These are phyloP conservation scores for Rhipidocladum racemiflorum DNA, from an alignment of 176 grass and related monocot genomes.

Conservation along the genomic window DNA sequence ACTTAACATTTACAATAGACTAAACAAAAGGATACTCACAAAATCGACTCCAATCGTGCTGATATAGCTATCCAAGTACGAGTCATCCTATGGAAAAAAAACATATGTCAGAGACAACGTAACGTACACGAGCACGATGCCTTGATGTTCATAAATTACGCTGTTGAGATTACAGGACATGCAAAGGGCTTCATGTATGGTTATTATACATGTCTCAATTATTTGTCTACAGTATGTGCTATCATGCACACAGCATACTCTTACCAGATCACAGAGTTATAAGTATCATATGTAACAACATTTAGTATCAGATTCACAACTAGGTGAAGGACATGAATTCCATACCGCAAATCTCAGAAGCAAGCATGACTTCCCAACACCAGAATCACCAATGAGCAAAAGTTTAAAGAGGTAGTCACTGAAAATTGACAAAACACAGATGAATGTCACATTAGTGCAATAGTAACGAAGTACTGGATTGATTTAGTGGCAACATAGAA, in stretches of 20 bases:
- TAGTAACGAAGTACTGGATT: background rate
- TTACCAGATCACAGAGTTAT: background rate
- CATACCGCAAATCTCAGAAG: constrained; percentile 56
- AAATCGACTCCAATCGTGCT: constrained; percentile 89
- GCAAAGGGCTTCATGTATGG: background rate
- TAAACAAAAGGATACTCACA: constrained; percentile 41
- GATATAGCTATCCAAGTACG: constrained; percentile 82
- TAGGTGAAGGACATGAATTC: background rate
- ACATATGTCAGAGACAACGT: background rate
- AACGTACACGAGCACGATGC: background rate
- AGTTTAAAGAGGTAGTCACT: constrained; percentile 38
- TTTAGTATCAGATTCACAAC: background rate
- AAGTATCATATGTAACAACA: background rate
- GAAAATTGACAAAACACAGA: background rate
- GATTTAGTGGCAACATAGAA: background rate
- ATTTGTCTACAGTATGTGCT: background rate
- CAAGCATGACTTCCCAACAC: constrained; percentile 69
- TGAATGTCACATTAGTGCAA: background rate
- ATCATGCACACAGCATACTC: background rate
- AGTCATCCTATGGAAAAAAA: constrained; percentile 52
- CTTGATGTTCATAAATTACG: background rate
- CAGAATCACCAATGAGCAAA: constrained; percentile 71
- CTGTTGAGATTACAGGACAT: background rate
- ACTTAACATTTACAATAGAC: background rate
- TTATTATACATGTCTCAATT: background rate